phyloP scores from a whole-genome alignment of 805 yeast species.

The Suhomyces emberorum region DNA sequence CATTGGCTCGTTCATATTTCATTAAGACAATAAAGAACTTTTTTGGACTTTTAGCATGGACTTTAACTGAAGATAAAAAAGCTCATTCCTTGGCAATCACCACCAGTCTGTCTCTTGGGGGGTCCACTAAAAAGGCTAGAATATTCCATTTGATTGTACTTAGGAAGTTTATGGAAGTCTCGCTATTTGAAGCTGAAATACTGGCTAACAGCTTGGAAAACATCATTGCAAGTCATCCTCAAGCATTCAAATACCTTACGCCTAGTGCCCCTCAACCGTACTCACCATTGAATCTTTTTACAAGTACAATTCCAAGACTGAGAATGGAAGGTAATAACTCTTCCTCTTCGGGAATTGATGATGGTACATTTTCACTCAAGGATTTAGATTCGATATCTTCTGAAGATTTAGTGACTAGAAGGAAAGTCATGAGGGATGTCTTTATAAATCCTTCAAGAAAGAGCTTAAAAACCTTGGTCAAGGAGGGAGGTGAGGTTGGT shows the following conservation, averaged over 20 bases:
- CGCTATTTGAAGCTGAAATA: conserved; percentile 31
- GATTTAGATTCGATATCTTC: conserved; percentile 49
- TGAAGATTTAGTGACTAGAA: conserved; percentile 60
- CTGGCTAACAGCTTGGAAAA: conserved; percentile 15
- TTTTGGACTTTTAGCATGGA: conserved; percentile 76
- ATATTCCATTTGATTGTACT: conserved; percentile 41
- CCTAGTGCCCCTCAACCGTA: conserved; percentile 62
- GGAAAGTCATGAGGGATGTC: conserved; percentile 50
- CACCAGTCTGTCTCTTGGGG: conserved; percentile 30
- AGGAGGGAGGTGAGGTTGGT: conserved; percentile 75
- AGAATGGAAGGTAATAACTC: conserved; percentile 7
- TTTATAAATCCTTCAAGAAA: conserved; percentile 47
- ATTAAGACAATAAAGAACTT: conserved; percentile 64
- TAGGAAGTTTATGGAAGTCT: conserved; percentile 42
- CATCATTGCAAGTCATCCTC: conserved; percentile 43
- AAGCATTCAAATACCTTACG: conserved; percentile 49
- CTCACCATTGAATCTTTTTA: conserved; percentile 58
- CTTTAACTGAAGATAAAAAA: conserved; percentile 38
- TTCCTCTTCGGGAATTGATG: conserved; percentile 14
- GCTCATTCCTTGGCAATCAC: conserved; percentile 34
- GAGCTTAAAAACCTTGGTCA: conserved; percentile 49
- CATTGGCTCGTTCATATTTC: conserved; percentile 63
- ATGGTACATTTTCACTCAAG: conserved; percentile 22
- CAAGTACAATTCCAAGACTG: conserved; percentile 30
- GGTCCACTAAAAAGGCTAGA: conserved; percentile 36